Percentiles rank a stretch among this genome's conserved stretches.
These are phyloP conservation scores for Croton setiger DNA, from an alignment of 441 rosid genomes.

Conservation along the genomic window DNA sequence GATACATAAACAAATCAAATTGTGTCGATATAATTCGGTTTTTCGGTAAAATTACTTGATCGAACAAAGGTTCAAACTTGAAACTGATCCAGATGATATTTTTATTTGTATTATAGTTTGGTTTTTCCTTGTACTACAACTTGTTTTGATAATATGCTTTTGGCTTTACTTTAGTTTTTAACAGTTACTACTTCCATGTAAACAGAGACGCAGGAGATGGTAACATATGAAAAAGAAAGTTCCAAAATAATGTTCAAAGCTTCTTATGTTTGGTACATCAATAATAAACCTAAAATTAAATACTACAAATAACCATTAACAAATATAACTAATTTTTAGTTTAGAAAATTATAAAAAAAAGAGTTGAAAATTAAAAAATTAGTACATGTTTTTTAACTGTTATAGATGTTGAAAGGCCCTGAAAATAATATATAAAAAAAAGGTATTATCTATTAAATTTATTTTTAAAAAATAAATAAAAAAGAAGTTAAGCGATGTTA, in stretches of 20 bases:
- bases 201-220: background rate
- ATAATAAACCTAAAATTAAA: no score
- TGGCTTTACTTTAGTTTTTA: background rate
- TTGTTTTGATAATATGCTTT: background rate
- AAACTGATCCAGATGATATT: no score
- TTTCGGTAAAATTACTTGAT: no score
- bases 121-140: background rate
- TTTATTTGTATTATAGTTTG: background rate
- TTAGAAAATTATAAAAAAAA: no score
- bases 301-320: no score
- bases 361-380: no score
- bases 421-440: background rate
- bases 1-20: no score
- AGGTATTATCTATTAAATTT: background rate
- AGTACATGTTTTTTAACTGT: no score
- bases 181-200: conserved; percentile 6
- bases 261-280: no score
- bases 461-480: background rate
- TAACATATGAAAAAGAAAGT: background rate
- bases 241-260: conserved; percentile 12
- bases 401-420: background rate
- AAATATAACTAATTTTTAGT: no score
- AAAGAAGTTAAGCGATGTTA: background rate
- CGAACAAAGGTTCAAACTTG: no score
- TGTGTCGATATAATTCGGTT: no score